Evolutionary conservation across 148 eudicot species (phyloP).

Genomic region (Polygonum maritimum): DNA sequence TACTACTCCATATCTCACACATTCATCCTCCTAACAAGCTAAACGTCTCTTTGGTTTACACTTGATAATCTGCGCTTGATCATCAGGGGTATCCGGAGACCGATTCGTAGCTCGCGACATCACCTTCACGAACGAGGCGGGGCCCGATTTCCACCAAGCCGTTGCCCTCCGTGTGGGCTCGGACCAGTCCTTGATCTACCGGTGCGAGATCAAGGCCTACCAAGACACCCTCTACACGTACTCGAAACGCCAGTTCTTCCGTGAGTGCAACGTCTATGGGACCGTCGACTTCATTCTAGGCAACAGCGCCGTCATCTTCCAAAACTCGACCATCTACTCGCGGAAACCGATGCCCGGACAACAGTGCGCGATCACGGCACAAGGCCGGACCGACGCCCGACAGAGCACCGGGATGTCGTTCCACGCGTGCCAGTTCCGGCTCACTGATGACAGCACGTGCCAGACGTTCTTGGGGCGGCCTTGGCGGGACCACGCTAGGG

Average conservation of each 20-base stretch:
- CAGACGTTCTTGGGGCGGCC: slow-evolving; percentile 33
- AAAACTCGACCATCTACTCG: slow-evolving; percentile 26
- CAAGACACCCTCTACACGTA: slow-evolving; percentile 41
- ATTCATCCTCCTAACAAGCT: no score
- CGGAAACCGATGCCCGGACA: slow-evolving; percentile 24
- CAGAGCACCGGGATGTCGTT: slow-evolving; percentile 26
- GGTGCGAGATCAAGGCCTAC: slow-evolving; percentile 33
- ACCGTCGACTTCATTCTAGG: slow-evolving; percentile 44
- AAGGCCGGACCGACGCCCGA: slow-evolving; percentile 10
- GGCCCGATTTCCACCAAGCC: slow-evolving; percentile 35
- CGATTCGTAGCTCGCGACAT: slow-evolving; percentile 38
- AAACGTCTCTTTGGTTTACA: no score
- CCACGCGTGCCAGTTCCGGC: slow-evolving; percentile 23
- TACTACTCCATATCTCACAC: slow-evolving; percentile 2
- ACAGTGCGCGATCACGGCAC: slow-evolving; percentile 29
- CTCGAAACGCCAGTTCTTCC: slow-evolving; percentile 31
- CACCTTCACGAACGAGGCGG: slow-evolving; percentile 35
- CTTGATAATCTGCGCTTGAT: neutral
- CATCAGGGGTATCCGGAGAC: slow-evolving; percentile 23
- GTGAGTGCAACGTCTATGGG: slow-evolving; percentile 30
- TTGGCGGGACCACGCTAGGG: slow-evolving; percentile 23
- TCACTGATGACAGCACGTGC: slow-evolving; percentile 18
- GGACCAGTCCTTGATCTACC: slow-evolving; percentile 25
- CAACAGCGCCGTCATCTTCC: slow-evolving; percentile 32
- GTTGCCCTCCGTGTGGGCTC: slow-evolving; percentile 33